Base-by-base conservation (phyloP, 331 rosid genomes). In the Phaseolus coccineus region DNA sequence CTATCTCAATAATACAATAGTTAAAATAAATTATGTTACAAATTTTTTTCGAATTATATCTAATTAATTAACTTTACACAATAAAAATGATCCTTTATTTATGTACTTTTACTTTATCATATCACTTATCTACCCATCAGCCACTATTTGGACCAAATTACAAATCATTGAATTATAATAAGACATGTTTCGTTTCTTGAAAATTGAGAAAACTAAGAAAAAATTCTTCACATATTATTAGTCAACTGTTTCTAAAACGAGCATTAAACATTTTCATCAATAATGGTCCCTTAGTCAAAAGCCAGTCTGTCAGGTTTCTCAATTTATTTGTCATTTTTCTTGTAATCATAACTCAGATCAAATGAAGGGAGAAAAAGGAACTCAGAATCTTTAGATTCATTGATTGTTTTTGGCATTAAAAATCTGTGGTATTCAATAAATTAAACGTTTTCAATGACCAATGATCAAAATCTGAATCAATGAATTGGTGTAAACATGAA, bases 401-500 rank as follows among this genome's bases (percentile, higher is more conserved):
- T 14, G 16, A 39, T 39, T 39, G 71, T 64, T 37, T 35, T 39
- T 19, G n/a, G n/a, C 51, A 65, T 0, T 19, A 4, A 27, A 15
- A 65, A 39, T 39, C 1, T 3, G 50, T 37, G 3, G 4, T 14
- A 12, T 14, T 15, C 30, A 59, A 42, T 44, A 30, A 59, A 59
- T 9, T 64, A 64, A 64, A 57, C 78, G 19, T 37, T 73, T 73
- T 74, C 58, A 16, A 59, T 61, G 24, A 30, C 28, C 15, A 2
- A 15, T 48, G 61, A 13, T 50, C 42, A 48, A 19, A 52, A 59
- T 3, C 1, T 28, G 12, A 42, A 37, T 28, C 28, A 48, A 2
- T 8, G 61, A 30, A 48, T n/a, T 27, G 44, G 30, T 16, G 0
- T 15, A 71, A n/a, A 71, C 31, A 71, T 40, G 46, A 40, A 40